Evolutionary conservation across 352 stramenopile species (phyloP), one percentile per base, ranked within the genome.

Genomic region (Phytophthora megakarya): DNA sequence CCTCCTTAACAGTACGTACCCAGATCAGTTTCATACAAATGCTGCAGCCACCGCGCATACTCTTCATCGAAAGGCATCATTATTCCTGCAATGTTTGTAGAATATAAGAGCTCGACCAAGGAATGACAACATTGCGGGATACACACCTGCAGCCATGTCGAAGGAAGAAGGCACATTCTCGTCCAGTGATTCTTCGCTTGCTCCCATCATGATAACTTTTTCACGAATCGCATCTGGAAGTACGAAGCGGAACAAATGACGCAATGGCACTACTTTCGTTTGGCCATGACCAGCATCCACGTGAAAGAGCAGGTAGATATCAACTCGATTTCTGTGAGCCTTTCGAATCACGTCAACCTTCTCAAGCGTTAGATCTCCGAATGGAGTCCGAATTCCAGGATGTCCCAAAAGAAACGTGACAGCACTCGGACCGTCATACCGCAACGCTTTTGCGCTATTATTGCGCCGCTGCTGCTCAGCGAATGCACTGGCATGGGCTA

Each of bases 1-100:
- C 9, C 26, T 51, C 15, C 22, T 67, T 33, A 45, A 12, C 13
- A 19, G 11, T 21, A 77, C 76, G 53, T 78, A 94, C 87, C 84
- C 12, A 93, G 72, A 57, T 96, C 87, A 5, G 80, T 90, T 65
- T 96, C 87, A 61, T 93, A 96, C 26, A 93, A 68, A 55, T 92
- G 78, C 70, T 96, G 88, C 19, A 96, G 70, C 88, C 88, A 96
- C 11, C 87, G 81, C 22, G 84, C 88, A 67, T 96, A 96, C 59
- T 95, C 82, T 61, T 92, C 88, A 40, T 96, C 88, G 48, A 96
- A 96, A 7, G 82, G 75, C 81, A 92, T n/a, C n/a, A n/a, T 87
- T 11, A 63, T 15, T 22, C 47, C 64, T 72, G 26, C 38, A 46
- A 21, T 9, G 16, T 49, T 30, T 22, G 19, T 10, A 67, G 1